These are phyloP conservation scores for Solanum sejunctum DNA, from an alignment of 257 asterid genomes.

Conservation along the genomic window DNA sequence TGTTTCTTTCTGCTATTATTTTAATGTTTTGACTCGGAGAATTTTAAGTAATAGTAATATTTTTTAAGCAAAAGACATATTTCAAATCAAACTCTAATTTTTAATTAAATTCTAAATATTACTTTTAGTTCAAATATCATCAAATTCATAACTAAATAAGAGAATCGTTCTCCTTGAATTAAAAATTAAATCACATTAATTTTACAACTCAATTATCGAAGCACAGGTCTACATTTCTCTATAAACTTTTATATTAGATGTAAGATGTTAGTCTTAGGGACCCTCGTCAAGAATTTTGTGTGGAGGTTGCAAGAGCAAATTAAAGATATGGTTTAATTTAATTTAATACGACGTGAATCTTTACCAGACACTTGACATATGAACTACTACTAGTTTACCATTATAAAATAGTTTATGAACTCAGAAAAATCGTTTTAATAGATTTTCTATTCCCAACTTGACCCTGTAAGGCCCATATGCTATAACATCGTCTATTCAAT, in stretches of 20 bases:
- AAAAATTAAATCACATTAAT: background rate
- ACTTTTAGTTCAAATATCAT: background rate
- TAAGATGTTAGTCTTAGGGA: background rate
- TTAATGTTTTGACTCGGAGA: background rate
- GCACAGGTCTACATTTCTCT: background rate
- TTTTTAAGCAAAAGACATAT: too few species aligned
- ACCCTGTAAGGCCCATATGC: background rate
- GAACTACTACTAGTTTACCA: background rate
- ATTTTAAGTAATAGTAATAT: too few species aligned
- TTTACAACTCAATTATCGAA: background rate
- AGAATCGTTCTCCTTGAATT: background rate
- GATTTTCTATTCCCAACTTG: background rate
- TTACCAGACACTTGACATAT: background rate
- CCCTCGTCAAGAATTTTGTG: background rate
- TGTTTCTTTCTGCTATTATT: background rate
- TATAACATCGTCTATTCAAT: background rate
- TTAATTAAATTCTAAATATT: too few species aligned
- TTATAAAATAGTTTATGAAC: background rate
- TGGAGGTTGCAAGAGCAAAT: background rate
- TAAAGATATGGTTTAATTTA: background rate
- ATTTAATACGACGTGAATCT: background rate
- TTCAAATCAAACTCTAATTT: too few species aligned
- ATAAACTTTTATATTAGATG: background rate
- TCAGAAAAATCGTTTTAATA: background rate
- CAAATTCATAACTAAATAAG: background rate